Conservation (phyloP, 176 grass and related monocot species). For the Zea mays region DNA sequence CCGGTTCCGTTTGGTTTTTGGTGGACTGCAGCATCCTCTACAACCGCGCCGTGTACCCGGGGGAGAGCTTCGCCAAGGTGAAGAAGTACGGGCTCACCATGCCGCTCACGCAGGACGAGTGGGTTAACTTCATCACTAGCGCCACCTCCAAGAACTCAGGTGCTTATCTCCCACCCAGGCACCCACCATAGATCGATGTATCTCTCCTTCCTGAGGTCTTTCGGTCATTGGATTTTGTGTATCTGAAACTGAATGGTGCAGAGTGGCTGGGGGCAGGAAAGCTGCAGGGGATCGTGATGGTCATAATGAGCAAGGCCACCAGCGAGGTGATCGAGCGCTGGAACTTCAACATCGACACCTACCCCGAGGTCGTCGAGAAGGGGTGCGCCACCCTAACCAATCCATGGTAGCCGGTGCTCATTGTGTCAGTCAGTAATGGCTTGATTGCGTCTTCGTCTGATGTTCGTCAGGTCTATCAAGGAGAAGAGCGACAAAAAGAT, state of each 20-base stretch:
- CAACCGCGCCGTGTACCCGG: slow-evolving; percentile 86
- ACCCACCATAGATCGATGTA: not conserved
- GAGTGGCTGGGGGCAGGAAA: slow-evolving; percentile 92
- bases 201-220: not conserved
- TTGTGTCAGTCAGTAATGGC: not conserved
- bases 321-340: slow-evolving; percentile 93
- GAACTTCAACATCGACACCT: slow-evolving; percentile 94
- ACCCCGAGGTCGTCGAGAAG: slow-evolving; percentile 85
- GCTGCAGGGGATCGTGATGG: slow-evolving; percentile 87
- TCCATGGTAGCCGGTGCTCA: not conserved
- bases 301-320: slow-evolving; percentile 92
- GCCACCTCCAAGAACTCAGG: slow-evolving; percentile 85
- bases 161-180: not conserved
- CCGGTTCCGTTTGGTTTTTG: not conserved
- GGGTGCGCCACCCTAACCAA: slow-evolving; percentile 40
- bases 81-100: slow-evolving; percentile 97
- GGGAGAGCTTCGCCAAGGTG: slow-evolving; percentile 92
- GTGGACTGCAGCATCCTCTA: slow-evolving; percentile 66
- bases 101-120: slow-evolving; percentile 86
- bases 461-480: slow-evolving; percentile 54
- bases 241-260: slow-evolving; percentile 13
- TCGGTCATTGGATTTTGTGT: too few relatives aligned
- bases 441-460: slow-evolving; percentile 1
- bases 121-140: slow-evolving; percentile 64
- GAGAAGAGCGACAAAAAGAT: slow-evolving; percentile 99